Conservation (phyloP, 495 filamentous ascomycete genomes). For the Penicillium soppii region DNA sequence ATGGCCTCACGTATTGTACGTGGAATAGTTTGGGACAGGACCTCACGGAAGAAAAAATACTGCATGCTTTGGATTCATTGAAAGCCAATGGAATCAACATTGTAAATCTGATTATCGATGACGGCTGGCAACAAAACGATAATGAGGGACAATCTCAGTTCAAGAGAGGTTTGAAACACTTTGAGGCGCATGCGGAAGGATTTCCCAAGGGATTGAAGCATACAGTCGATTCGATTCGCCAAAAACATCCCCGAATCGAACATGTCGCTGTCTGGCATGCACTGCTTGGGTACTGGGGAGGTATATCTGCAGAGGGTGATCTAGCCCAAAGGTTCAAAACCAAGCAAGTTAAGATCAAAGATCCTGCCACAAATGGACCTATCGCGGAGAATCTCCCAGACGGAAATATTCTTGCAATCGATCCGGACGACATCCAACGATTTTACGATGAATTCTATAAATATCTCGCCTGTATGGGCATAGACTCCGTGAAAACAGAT, state of each 20-base stretch:
- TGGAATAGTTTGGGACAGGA: slow-evolving; percentile 91
- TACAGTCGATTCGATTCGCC: slow-evolving; percentile 65
- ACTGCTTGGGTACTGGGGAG: slow-evolving; percentile 94
- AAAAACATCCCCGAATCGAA: slow-evolving; percentile 67
- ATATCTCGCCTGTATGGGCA: slow-evolving; percentile 65
- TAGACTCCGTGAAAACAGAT: slow-evolving; percentile 88
- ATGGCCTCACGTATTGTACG: slow-evolving; percentile 81
- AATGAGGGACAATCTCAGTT: slow-evolving; percentile 54
- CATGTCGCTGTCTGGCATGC: slow-evolving; percentile 96
- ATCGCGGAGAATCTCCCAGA: slow-evolving; percentile 42
- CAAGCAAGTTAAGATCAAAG: slow-evolving; percentile 58
- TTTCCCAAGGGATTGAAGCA: slow-evolving; percentile 80
- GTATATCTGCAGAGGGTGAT: slow-evolving; percentile 67
- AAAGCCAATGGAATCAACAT: slow-evolving; percentile 71
- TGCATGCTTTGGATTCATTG: slow-evolving; percentile 69
- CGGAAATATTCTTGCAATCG: slow-evolving; percentile 58
- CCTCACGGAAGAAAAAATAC: slow-evolving; percentile 75
- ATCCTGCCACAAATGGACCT: slow-evolving; percentile 54
- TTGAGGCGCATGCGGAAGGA: slow-evolving; percentile 77
- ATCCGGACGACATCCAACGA: slow-evolving; percentile 63
- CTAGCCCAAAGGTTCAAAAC: slow-evolving; percentile 80
- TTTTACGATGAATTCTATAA: slow-evolving; percentile 93
- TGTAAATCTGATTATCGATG: slow-evolving; percentile 85
- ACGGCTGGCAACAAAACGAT: slow-evolving; percentile 90
- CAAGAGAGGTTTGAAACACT: slow-evolving; percentile 58